Conservation (phyloP, 495 filamentous ascomycete species). For the Endocarpon pusillum region DNA sequence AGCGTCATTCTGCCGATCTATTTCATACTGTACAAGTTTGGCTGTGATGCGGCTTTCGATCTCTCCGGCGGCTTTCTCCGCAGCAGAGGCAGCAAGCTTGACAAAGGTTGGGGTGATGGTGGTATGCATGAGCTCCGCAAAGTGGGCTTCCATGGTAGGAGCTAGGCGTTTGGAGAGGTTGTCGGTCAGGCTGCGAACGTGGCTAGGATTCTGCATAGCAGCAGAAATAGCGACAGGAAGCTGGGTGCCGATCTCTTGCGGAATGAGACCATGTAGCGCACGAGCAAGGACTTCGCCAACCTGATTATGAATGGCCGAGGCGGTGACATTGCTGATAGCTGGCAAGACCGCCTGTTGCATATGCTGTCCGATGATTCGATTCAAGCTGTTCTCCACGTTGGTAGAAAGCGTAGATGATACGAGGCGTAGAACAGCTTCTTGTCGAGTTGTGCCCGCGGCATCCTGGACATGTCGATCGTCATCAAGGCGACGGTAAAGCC, state of each 20-base stretch:
- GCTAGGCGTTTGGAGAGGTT: constrained; percentile 46
- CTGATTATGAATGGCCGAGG: constrained; percentile 41
- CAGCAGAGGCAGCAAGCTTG: constrained; percentile 36
- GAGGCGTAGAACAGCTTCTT: constrained; percentile 66
- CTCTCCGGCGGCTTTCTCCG: constrained; percentile 42
- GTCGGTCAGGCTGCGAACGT: constrained; percentile 55
- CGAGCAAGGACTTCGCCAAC: constrained; percentile 34
- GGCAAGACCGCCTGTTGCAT: constrained; percentile 51
- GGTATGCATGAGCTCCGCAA: constrained; percentile 42
- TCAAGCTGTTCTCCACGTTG: constrained; percentile 70
- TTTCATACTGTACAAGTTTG: constrained; percentile 46
- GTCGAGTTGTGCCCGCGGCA: constrained; percentile 47
- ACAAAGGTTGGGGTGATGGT: constrained; percentile 49
- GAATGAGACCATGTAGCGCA: constrained; percentile 22
- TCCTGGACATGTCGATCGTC: constrained; percentile 47
- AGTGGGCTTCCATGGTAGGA: constrained; percentile 46
- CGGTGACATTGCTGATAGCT: constrained; percentile 29
- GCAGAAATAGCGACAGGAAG: constrained; percentile 38
- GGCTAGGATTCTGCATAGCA: constrained; percentile 50
- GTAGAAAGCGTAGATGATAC: constrained; percentile 77
- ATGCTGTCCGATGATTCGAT: constrained; percentile 47
- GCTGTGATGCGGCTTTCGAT: constrained; percentile 47
- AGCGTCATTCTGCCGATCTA: constrained; percentile 50
- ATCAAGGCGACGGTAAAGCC: constrained; percentile 42
- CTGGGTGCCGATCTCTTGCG: constrained; percentile 34